These are phyloP conservation scores for Irpex sp. DNA, from an alignment of 1,284 basidiomycete genomes.

Conservation along the genomic window DNA sequence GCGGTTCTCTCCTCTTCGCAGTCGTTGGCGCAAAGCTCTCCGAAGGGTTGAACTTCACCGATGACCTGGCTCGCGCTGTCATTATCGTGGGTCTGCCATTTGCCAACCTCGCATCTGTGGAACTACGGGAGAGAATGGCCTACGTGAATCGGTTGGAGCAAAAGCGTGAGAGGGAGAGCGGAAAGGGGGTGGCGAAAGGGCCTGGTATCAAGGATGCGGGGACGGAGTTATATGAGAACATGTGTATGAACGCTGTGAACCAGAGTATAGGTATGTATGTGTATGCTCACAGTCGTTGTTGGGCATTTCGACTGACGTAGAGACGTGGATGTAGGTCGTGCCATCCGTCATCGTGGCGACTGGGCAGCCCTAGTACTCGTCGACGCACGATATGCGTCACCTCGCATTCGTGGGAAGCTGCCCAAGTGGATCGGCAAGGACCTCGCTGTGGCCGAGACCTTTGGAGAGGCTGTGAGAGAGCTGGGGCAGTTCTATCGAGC, in stretches of 20 bases:
- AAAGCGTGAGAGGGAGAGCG: conserved; percentile 26
- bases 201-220: conserved; percentile 65
- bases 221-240: conserved; percentile 83
- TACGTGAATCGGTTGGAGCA: conserved; percentile 66
- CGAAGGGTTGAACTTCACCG: conserved; percentile 95
- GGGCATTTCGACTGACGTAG: neutral
- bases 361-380: conserved; percentile 86
- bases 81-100: conserved; percentile 92
- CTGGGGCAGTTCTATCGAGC: conserved; percentile 65
- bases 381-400: conserved; percentile 70
- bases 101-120: conserved; percentile 85
- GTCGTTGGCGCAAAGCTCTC: conserved; percentile 97
- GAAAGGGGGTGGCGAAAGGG: conserved; percentile 17
- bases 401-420: conserved; percentile 68
- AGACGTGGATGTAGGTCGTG: conserved; percentile 54
- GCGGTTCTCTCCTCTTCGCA: conserved; percentile 80
- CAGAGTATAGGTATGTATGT: conserved; percentile 83
- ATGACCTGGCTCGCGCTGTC: conserved; percentile 84
- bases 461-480: conserved; percentile 69
- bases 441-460: conserved; percentile 58
- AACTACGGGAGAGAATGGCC: conserved; percentile 87
- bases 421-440: conserved; percentile 83
- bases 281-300: neutral
- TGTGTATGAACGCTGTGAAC: conserved; percentile 96
- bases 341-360: conserved; percentile 82